phyloP scores from a whole-genome alignment of 768 basidiomycete genomes.

The Pleurotus citrinopileatus region DNA sequence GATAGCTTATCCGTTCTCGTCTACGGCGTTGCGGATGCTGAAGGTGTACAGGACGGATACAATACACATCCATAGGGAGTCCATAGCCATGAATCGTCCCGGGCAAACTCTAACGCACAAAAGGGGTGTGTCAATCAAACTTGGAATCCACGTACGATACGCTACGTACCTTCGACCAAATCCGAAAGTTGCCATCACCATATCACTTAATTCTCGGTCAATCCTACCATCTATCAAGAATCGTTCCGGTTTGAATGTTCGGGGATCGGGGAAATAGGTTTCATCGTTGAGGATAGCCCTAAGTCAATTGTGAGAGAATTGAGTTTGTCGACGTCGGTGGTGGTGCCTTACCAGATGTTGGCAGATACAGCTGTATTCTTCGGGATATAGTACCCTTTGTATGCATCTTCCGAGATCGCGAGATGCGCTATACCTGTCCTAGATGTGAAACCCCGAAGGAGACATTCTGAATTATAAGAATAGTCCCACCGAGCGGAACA shows the following conservation, averaged over 20 bases:
- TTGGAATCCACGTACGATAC: not conserved
- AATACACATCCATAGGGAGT: slow-evolving; percentile 28
- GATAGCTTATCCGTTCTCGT: slow-evolving; percentile 23
- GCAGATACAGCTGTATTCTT: slow-evolving; percentile 13
- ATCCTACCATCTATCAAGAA: slow-evolving; percentile 25
- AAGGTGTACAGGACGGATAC: slow-evolving; percentile 27
- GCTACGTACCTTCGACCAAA: slow-evolving; percentile 21
- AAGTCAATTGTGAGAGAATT: not conserved
- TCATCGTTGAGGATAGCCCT: slow-evolving; percentile 34
- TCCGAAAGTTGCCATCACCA: slow-evolving; percentile 16
- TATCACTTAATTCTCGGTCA: slow-evolving; percentile 14
- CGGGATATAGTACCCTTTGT: slow-evolving; percentile 15
- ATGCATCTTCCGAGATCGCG: slow-evolving; percentile 10
- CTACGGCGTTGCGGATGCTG: slow-evolving; percentile 26
- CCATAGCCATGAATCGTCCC: slow-evolving; percentile 23
- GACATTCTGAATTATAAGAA: not conserved
- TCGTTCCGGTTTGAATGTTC: slow-evolving; percentile 34
- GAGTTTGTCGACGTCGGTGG: not conserved
- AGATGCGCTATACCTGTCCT: slow-evolving; percentile 12
- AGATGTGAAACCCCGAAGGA: not conserved
- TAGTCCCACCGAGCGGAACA: slow-evolving; percentile 19
- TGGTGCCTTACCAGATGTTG: slow-evolving; percentile 14
- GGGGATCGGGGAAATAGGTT: slow-evolving; percentile 30
- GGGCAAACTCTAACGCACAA: not conserved
- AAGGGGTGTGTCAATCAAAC: not conserved